Percentiles rank a stretch among this genome's conserved stretches.
These are phyloP conservation scores for Linanthus parryae DNA, from an alignment of 148 eudicot species.

Conservation along the genomic window DNA sequence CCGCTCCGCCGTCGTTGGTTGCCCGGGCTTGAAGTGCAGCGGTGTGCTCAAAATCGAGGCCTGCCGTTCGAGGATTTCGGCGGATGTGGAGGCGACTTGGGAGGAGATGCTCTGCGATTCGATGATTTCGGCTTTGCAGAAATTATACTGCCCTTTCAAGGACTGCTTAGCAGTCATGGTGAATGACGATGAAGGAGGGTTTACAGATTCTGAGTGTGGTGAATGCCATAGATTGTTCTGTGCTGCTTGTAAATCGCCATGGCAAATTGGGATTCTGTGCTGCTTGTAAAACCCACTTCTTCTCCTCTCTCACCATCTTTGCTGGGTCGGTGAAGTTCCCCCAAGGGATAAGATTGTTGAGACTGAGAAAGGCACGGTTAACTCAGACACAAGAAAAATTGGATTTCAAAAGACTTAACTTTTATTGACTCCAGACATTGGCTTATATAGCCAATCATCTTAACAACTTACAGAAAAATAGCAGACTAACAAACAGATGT, in stretches of 20 bases:
- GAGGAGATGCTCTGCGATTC: conserved; percentile 33
- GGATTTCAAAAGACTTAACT: too few relatives aligned
- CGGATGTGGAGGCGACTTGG: conserved; percentile 34
- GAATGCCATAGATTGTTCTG: conserved; percentile 48
- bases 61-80: conserved; percentile 22
- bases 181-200: conserved; percentile 13
- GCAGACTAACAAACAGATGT: too few relatives aligned
- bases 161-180: conserved; percentile 48
- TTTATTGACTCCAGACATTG: too few relatives aligned
- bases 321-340: too few relatives aligned
- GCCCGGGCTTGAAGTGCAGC: conserved; percentile 30
- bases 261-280: conserved; percentile 53
- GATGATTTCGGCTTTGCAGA: conserved; percentile 23
- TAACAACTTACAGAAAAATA: too few relatives aligned
- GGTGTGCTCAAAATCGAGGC: conserved; percentile 15
- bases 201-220: conserved; percentile 36
- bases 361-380: too few relatives aligned
- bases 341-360: too few relatives aligned
- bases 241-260: conserved; percentile 41
- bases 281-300: too few relatives aligned
- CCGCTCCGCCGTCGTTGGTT: conserved; percentile 7
- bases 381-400: too few relatives aligned
- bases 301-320: too few relatives aligned
- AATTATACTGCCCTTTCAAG: conserved; percentile 45
- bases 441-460: too few relatives aligned